Conservation (phyloP, 2,329 filamentous ascomycete species). For the Monilinia polystroma region DNA sequence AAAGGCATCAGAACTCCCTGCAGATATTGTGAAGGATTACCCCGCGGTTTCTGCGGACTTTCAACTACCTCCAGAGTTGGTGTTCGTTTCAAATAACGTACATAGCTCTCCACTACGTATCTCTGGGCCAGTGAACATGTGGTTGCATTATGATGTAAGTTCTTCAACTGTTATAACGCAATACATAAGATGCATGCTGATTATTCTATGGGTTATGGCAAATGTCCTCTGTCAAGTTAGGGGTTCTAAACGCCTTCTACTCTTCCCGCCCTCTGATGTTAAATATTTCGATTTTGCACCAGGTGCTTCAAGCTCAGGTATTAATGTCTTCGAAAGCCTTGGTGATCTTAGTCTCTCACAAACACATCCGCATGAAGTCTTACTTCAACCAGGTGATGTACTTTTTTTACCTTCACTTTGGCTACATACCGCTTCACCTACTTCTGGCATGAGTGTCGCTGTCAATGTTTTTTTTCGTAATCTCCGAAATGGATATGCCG, state of each 20-base stretch:
- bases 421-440: constrained; percentile 72
- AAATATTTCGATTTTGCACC: constrained; percentile 67
- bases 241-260: constrained; percentile 69
- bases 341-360: constrained; percentile 43
- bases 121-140: constrained; percentile 79
- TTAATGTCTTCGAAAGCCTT: constrained; percentile 64
- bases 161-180: too few species aligned
- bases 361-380: constrained; percentile 65
- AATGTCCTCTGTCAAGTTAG: constrained; percentile 80
- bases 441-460: constrained; percentile 62
- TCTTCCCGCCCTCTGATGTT: constrained; percentile 79
- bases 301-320: constrained; percentile 75
- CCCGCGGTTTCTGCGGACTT: constrained; percentile 70
- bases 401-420: constrained; percentile 81
- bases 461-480: constrained; percentile 90
- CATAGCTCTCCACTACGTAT: constrained; percentile 81
- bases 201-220: constrained; percentile 68
- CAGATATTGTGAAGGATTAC: constrained; percentile 71
- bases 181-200: constrained; percentile 19
- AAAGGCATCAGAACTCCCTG: constrained; percentile 66
- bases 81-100: constrained; percentile 56
- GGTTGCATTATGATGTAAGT: constrained; percentile 82
- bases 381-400: constrained; percentile 69
- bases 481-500: constrained; percentile 64
- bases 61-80: constrained; percentile 60